Evolutionary conservation across 768 basidiomycete genomes (phyloP).

Genomic region (Suillus paluster): DNA sequence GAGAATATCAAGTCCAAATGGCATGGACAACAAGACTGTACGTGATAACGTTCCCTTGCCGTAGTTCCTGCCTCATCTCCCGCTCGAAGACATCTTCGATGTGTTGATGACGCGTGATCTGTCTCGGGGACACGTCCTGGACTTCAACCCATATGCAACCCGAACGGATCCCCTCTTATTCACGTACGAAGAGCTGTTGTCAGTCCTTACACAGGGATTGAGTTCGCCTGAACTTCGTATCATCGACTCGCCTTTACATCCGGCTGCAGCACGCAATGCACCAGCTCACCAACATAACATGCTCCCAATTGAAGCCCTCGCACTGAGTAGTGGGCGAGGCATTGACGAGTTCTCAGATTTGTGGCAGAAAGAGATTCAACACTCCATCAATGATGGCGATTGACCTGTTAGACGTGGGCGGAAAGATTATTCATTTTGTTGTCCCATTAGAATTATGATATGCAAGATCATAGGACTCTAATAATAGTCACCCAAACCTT

Average conservation of each 20-base stretch:
- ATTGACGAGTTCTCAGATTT: constrained; percentile 74
- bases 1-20: constrained; percentile 65
- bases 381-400: constrained; percentile 28
- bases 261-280: constrained; percentile 63
- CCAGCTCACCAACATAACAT: constrained; percentile 87
- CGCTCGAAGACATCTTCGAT: constrained; percentile 75
- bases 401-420: neutral
- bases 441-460: neutral
- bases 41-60: constrained; percentile 27
- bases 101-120: constrained; percentile 85
- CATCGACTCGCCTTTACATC: constrained; percentile 78
- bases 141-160: constrained; percentile 88
- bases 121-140: constrained; percentile 76
- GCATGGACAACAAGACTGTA: constrained; percentile 66
- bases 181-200: constrained; percentile 73
- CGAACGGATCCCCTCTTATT: constrained; percentile 91
- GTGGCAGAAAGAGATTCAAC: constrained; percentile 60
- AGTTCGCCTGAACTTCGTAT: constrained; percentile 55
- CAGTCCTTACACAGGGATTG: constrained; percentile 31
- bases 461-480: neutral
- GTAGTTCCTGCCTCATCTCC: neutral
- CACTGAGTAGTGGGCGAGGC: constrained; percentile 71
- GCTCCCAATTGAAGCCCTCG: constrained; percentile 89
- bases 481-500: neutral
- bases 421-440: neutral